Evolutionary conservation across 2,329 filamentous ascomycete genomes (phyloP), one percentile per base, ranked within the genome.

Genomic region (Pseudogymnoascus sp.): DNA sequence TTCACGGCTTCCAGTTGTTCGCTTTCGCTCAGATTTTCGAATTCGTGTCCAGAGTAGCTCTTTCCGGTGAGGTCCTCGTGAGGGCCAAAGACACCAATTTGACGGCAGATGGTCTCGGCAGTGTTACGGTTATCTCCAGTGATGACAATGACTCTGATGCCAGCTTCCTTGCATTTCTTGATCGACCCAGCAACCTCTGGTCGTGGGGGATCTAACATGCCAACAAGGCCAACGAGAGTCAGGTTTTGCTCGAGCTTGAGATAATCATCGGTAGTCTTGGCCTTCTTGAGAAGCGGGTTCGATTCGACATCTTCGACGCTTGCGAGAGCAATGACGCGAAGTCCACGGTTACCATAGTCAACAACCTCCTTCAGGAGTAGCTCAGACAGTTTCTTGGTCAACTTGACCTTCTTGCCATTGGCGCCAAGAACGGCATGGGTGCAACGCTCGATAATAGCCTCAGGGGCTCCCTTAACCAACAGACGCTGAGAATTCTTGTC

Each of bases 41-140:
- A 99, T 76, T 99, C 90, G 69, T 93, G 89, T 64, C 95, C 95
- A 68, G 95, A 99, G 73, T 85, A 98, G 78, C 92, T 97, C 83
- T 97, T 98, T 72, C 93, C 93, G 48, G 81, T 85, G 25, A 98
- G 83, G 73, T 97, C 85, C 76, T 98, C 93, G 66, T 88, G 79
- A 69, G 84, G 78, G 14, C 87, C 89, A 76, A 99, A 99, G 62
- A 99, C 88, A 67, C 95, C 95, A 75, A 99, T 99, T 76, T 96
- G 90, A 72, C 93, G 90, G 80, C 95, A 99, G 74, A 99, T 97
- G 67, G 92, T 93, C 80, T 99, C 95, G 7, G 95, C 95, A 3
- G 95, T 99, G 79, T 96, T 96, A 75, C 90, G 92, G 79, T 96
- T 99, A 79, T 99, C 95, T 73, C 95, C 95, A 63, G 95, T 99